phyloP scores from a whole-genome alignment of 805 yeast genomes.

The Scheffersomyces lignosus region DNA sequence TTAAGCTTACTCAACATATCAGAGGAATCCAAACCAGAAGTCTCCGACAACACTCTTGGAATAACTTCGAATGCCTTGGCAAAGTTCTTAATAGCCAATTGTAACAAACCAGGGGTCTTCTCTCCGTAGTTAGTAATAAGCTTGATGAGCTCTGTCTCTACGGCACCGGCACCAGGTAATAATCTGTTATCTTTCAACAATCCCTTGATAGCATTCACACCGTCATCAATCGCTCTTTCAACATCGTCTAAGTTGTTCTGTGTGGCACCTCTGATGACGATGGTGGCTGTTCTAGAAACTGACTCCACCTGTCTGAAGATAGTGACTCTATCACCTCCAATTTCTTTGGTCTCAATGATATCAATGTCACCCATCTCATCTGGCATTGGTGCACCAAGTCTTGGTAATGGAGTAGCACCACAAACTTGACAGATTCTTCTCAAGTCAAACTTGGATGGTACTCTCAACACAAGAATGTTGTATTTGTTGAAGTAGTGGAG shows the following conservation, averaged over 20 bases:
- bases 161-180: slow-evolving; percentile 95
- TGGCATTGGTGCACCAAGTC: slow-evolving; percentile 92
- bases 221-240: slow-evolving; percentile 97
- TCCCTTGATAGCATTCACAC: slow-evolving; percentile 89
- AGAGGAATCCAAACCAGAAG: slow-evolving; percentile 88
- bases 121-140: slow-evolving; percentile 85
- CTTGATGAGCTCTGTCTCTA: slow-evolving; percentile 84
- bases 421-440: slow-evolving; percentile 94
- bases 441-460: slow-evolving; percentile 90
- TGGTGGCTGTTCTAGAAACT: slow-evolving; percentile 77
- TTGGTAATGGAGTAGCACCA: slow-evolving; percentile 94
- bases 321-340: slow-evolving; percentile 97
- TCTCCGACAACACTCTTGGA: slow-evolving; percentile 90
- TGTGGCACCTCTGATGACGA: slow-evolving; percentile 94
- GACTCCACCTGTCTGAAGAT: slow-evolving; percentile 82
- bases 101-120: slow-evolving; percentile 87
- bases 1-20: slow-evolving; percentile 88
- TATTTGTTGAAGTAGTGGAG: slow-evolving; percentile 89
- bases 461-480: slow-evolving; percentile 80
- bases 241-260: slow-evolving; percentile 90
- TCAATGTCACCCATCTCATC: slow-evolving; percentile 92
- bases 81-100: slow-evolving; percentile 89
- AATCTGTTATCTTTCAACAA: slow-evolving; percentile 75
- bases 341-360: slow-evolving; percentile 84
- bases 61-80: slow-evolving; percentile 94